Conservation (phyloP, 164 flowering plant species). For the Kingdonia uniflora region DNA sequence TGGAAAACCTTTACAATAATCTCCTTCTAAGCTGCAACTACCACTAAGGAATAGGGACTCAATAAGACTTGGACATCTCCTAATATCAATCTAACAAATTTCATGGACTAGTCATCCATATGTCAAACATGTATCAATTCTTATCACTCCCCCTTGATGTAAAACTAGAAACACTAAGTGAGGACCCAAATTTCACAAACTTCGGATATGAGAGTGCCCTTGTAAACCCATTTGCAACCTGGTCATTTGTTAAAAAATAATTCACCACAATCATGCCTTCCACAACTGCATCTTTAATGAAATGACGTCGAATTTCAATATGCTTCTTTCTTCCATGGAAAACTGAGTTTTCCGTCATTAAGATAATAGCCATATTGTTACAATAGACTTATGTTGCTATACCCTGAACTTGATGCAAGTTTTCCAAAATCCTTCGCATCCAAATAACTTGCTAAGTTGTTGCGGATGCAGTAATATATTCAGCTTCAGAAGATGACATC, state of each 20-base stretch:
- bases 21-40: too few species aligned
- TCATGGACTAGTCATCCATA: too few species aligned
- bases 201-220: conserved; percentile 1
- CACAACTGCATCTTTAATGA: conserved; percentile 7
- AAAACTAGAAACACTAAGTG: background rate
- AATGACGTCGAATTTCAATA: conserved; percentile 12
- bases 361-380: conserved; percentile 15
- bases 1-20: too few species aligned
- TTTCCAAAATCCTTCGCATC: conserved; percentile 8
- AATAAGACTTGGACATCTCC: too few species aligned
- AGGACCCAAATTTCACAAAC: background rate
- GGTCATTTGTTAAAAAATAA: conserved; percentile 8
- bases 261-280: conserved; percentile 4
- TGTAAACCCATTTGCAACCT: conserved; percentile 8
- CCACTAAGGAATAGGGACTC: too few species aligned
- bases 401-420: conserved; percentile 2
- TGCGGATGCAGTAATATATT: conserved; percentile 8
- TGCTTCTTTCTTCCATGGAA: conserved; percentile 18
- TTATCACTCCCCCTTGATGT: background rate
- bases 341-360: conserved; percentile 13
- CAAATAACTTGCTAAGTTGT: conserved; percentile 11
- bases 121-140: too few species aligned
- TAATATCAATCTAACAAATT: too few species aligned
- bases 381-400: conserved; percentile 3
- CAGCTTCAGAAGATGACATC: conserved; percentile 13